Evolutionary conservation across 169 alveolate genomes (phyloP).

Genomic region (Cryptosporidium meleagridis): DNA sequence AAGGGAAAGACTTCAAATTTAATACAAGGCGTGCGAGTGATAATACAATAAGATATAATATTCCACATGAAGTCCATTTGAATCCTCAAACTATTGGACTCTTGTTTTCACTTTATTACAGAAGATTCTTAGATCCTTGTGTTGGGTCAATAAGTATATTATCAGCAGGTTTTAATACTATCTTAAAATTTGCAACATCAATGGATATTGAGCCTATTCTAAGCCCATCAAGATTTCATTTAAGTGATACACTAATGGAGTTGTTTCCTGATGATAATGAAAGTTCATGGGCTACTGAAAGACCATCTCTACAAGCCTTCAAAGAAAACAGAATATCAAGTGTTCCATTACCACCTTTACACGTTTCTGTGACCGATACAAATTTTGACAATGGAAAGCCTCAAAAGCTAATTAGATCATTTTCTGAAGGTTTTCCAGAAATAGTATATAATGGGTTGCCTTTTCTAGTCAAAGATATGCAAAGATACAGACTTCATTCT

Average conservation of each 20-base stretch:
- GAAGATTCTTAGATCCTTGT: conserved; percentile 72
- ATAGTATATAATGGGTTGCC: conserved; percentile 50
- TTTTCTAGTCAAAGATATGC: conserved; percentile 68
- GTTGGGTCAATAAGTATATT: conserved; percentile 49
- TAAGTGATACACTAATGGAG: conserved; percentile 49
- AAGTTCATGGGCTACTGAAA: conserved; percentile 62
- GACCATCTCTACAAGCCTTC: conserved; percentile 47
- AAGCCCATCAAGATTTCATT: conserved; percentile 53
- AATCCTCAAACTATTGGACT: conserved; percentile 70
- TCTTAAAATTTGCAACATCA: conserved; percentile 39
- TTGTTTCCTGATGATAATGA: conserved; percentile 60
- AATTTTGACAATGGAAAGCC: not conserved
- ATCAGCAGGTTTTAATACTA: conserved; percentile 66
- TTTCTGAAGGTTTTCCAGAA: conserved; percentile 51
- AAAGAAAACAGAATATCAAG: conserved; percentile 28
- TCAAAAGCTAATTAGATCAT: conserved; percentile 37
- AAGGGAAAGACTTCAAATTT: conserved; percentile 13
- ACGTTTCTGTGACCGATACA: not conserved
- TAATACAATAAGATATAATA: conserved; percentile 26
- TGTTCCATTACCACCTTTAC: conserved; percentile 46
- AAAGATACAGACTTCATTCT: conserved; percentile 49
- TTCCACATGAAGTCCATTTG: conserved; percentile 63
- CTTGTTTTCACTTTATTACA: conserved; percentile 57
- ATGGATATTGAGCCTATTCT: conserved; percentile 60
- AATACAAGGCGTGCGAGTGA: conserved; percentile 32